Percentiles rank a stretch among this genome's conserved stretches.
Evolutionary conservation across 805 yeast genomes (phyloP).

Genomic region (Ogataea ganodermae): DNA sequence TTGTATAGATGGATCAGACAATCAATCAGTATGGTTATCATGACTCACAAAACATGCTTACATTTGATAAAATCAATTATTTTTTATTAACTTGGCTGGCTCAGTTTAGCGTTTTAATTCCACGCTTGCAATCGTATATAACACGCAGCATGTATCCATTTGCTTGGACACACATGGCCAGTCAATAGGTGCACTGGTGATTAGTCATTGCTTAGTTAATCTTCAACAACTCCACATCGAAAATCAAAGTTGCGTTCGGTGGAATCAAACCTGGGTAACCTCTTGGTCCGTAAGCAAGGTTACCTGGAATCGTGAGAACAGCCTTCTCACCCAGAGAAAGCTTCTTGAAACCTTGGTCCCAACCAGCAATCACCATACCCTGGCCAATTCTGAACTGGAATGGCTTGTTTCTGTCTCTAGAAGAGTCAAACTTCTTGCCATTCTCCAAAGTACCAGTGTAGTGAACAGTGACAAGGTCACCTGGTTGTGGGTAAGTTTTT

Average conservation of each 20-base stretch:
- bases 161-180: too few relatives aligned
- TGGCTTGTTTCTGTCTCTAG: slow-evolving; percentile 92
- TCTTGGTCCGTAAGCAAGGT: slow-evolving; percentile 89
- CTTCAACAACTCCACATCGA: slow-evolving; percentile 73
- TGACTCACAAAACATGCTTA: too few relatives aligned
- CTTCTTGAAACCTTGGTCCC: slow-evolving; percentile 95
- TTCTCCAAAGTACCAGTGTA: slow-evolving; percentile 94
- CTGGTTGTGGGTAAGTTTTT: slow-evolving; percentile 77
- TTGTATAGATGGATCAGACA: too few relatives aligned
- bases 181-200: too few relatives aligned
- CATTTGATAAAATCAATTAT: too few relatives aligned
- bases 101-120: too few relatives aligned
- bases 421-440: slow-evolving; percentile 95
- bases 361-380: slow-evolving; percentile 94
- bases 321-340: slow-evolving; percentile 93
- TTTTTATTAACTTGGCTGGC: too few relatives aligned
- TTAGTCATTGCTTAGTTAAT: slow-evolving; percentile 42
- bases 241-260: slow-evolving; percentile 90
- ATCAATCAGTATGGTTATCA: too few relatives aligned
- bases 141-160: too few relatives aligned
- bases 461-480: slow-evolving; percentile 91
- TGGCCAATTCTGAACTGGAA: slow-evolving; percentile 94
- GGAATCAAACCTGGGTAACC: slow-evolving; percentile 98
- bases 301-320: slow-evolving; percentile 86
- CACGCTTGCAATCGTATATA: too few relatives aligned